Percentiles rank a stretch among this genome's conserved stretches.
phyloP scores from a whole-genome alignment of 139 green algal genomes.

The Chlamydomonas sp. region DNA sequence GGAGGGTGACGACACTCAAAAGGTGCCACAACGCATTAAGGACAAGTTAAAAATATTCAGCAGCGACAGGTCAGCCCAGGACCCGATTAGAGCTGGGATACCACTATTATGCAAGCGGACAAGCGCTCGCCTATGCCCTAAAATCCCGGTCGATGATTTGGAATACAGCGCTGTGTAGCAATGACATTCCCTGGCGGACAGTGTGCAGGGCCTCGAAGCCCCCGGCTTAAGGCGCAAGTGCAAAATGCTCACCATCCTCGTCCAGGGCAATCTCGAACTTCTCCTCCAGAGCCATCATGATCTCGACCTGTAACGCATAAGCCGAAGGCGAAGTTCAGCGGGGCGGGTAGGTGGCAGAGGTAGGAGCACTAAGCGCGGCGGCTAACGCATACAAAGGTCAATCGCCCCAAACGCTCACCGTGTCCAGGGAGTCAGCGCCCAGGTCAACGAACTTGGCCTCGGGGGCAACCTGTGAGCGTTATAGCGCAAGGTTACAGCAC shows the following conservation, averaged over 20 bases:
- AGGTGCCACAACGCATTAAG: too few species aligned
- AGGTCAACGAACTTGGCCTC: slow-evolving; percentile 97
- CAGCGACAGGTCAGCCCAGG: background rate
- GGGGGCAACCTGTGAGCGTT: slow-evolving; percentile 72
- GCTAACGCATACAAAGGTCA: background rate
- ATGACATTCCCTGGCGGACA: background rate
- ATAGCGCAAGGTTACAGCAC: background rate
- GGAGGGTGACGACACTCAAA: background rate
- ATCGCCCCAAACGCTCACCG: slow-evolving; percentile 68
- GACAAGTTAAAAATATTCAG: background rate
- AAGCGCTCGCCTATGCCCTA: background rate
- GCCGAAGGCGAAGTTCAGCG: background rate
- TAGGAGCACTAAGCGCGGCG: background rate
- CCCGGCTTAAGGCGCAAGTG: background rate
- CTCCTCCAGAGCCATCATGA: slow-evolving; percentile 99
- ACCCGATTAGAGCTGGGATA: background rate
- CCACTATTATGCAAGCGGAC: background rate
- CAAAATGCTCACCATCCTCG: slow-evolving; percentile 84
- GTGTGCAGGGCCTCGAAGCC: background rate
- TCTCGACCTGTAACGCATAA: slow-evolving; percentile 83
- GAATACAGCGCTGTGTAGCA: background rate
- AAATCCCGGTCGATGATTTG: background rate
- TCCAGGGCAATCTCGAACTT: slow-evolving; percentile 97
- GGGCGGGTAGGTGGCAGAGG: background rate
- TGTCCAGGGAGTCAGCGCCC: slow-evolving; percentile 97